Evolutionary conservation across 2,329 filamentous ascomycete genomes (phyloP).

Genomic region (Fusarium sublunatum): DNA sequence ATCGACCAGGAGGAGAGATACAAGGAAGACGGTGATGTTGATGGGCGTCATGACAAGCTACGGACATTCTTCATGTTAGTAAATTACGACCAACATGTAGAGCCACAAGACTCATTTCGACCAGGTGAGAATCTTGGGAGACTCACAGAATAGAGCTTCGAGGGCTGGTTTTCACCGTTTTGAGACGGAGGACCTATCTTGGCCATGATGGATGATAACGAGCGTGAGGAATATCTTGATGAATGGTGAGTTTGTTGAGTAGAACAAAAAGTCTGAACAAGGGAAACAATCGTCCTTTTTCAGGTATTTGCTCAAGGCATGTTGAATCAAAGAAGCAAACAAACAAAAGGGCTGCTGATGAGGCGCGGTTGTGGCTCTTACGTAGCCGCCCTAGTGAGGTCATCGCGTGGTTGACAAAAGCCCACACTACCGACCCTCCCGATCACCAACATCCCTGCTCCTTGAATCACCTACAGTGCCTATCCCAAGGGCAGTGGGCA

Average conservation of each 20-base stretch:
- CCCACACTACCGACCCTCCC: conserved; percentile 31
- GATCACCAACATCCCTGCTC: conserved; percentile 21
- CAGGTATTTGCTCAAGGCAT: conserved; percentile 1
- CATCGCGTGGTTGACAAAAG: conserved; percentile 29
- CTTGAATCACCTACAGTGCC: neutral
- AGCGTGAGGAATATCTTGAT: neutral
- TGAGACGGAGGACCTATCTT: conserved; percentile 20
- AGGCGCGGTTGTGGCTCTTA: conserved; percentile 25
- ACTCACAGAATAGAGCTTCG: conserved; percentile 45
- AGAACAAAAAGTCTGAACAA: neutral
- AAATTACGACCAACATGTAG: neutral
- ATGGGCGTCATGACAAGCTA: conserved; percentile 68
- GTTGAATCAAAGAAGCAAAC: conserved; percentile 3
- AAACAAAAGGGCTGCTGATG: conserved; percentile 10
- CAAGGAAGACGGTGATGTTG: conserved; percentile 71
- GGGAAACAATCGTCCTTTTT: neutral
- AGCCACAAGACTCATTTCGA: neutral
- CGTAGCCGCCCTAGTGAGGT: conserved; percentile 40
- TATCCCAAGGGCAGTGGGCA: neutral
- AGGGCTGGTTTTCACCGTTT: conserved; percentile 31
- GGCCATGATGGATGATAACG: conserved; percentile 15
- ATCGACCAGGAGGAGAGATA: conserved; percentile 74
- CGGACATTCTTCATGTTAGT: conserved; percentile 46
- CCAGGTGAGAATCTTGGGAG: conserved; percentile 2
- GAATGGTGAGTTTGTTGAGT: neutral